Percentiles rank a stretch among this genome's conserved stretches.
These are phyloP conservation scores for Hibiscus tridactylites DNA, from an alignment of 345 rosid genomes.

Conservation along the genomic window DNA sequence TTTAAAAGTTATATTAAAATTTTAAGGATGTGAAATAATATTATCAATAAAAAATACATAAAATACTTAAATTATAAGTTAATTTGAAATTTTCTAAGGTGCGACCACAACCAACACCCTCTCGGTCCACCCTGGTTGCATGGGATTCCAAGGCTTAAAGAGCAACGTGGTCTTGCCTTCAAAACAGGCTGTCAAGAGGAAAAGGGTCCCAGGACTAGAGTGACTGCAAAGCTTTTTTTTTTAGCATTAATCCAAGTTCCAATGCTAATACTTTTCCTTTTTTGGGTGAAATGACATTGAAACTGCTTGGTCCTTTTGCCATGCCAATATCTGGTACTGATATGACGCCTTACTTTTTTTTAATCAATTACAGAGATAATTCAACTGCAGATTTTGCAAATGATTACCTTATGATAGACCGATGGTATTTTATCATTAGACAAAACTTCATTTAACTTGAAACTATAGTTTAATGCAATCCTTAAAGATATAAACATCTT, in stretches of 20 bases:
- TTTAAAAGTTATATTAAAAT: too few relatives aligned
- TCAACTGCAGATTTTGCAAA: not conserved
- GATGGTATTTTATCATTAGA: not conserved
- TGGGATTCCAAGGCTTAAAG: not conserved
- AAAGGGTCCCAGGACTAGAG: not conserved
- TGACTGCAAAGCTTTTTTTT: not conserved
- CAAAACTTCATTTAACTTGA: not conserved
- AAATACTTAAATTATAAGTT: too few relatives aligned
- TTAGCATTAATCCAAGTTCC: constrained; percentile 8
- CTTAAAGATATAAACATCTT: too few relatives aligned
- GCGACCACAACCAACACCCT: too few relatives aligned
- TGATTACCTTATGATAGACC: not conserved
- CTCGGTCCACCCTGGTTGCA: not conserved
- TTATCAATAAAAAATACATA: too few relatives aligned
- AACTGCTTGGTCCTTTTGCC: not conserved
- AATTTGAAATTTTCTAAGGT: too few relatives aligned
- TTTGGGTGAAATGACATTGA: not conserved
- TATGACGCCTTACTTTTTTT: not conserved
- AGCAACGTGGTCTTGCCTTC: not conserved
- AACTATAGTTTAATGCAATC: too few relatives aligned
- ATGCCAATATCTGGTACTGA: not conserved
- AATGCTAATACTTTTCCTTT: not conserved
- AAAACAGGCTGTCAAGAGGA: constrained; percentile 15
- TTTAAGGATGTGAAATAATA: too few relatives aligned
- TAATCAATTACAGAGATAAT: not conserved